Base-by-base conservation (phyloP, 2,329 filamentous ascomycete genomes). In the Claviceps sp. region DNA sequence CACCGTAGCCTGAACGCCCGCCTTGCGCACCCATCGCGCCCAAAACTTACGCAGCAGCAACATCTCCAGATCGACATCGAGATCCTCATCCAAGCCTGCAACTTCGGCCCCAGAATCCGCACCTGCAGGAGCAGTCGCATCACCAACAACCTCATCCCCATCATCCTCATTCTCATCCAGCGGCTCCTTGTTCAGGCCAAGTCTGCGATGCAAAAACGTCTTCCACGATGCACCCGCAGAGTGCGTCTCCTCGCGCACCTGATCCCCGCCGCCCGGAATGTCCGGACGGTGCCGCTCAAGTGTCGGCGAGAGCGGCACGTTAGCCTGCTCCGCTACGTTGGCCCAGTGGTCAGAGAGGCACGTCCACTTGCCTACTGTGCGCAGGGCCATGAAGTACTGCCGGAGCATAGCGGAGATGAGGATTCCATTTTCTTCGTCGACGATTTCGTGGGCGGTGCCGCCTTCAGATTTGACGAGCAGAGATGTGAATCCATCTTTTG, bases 321-420 rank as follows among this genome's bases (percentile, higher is more conserved):
- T 74, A 46, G 88, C 71, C 22, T 75, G 74, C 26, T 78, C 71
- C 37, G 86, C 81, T 2, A 93, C 80, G 11, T 67, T 65, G 24
- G 71, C 68, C 83, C 87, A 94, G 63, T 88, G 82, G 1, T 76
- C 71, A 14, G 83, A 78, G 72, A 86, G 86, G 53, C 81, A 75
- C 54, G 79, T 81, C 89, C 89, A 95, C 60, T 81, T 80, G 18
- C 88, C 86, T 26, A 95, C 70, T 1, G 90, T 84, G 52, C 87
- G 86, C 44, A 95, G 74, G 6, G 83, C 86, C 77, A 95, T 85
- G 67, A 95, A 95, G 67, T 95, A 95, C 64, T 95, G 89, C 13
- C 89, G 81, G 20, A 96, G 74, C 65, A 96, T 83, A 62, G 86
- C 87, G 48, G 85, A 89, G 60, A 95, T 87, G 52, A 95, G 74